Evolutionary conservation across 2,329 filamentous ascomycete species (phyloP).

Genomic region (Aspergillus floridensis): DNA sequence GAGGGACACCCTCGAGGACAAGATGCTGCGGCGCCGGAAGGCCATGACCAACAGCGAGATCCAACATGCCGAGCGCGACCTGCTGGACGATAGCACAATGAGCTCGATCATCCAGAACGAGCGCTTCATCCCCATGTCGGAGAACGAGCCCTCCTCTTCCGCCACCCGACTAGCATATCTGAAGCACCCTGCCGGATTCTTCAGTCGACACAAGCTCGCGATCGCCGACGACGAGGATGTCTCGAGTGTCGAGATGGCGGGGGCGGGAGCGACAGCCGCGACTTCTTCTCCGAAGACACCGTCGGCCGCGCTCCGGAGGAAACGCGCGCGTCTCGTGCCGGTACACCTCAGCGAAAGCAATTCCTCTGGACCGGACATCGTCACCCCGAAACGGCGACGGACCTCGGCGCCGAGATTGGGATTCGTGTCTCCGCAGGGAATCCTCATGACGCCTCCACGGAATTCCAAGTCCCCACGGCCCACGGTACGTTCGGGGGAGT

Average conservation of each 20-base stretch:
- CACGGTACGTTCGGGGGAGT: not conserved
- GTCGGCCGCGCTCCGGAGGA: slow-evolving; percentile 4
- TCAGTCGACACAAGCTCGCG: slow-evolving; percentile 38
- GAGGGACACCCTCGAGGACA: slow-evolving; percentile 76
- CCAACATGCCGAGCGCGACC: slow-evolving; percentile 54
- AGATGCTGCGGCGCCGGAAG: slow-evolving; percentile 70
- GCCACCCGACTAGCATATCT: slow-evolving; percentile 25
- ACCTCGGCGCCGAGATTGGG: slow-evolving; percentile 1
- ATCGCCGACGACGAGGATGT: slow-evolving; percentile 31
- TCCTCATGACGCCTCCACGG: slow-evolving; percentile 17
- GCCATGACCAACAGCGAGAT: slow-evolving; percentile 67
- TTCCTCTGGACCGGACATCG: slow-evolving; percentile 9
- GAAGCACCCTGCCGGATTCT: slow-evolving; percentile 32
- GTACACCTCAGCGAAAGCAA: not conserved
- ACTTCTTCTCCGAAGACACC: not conserved
- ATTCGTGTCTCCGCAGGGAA: slow-evolving; percentile 19
- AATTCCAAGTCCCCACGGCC: slow-evolving; percentile 4
- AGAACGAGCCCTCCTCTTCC: slow-evolving; percentile 27
- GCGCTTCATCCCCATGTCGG: slow-evolving; percentile 44
- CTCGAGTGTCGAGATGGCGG: not conserved
- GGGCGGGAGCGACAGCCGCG: not conserved
- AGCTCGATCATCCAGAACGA: slow-evolving; percentile 59
- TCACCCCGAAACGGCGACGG: slow-evolving; percentile 19
- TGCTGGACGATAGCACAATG: slow-evolving; percentile 60
- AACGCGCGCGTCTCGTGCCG: slow-evolving; percentile 12